Conservation (phyloP, 805 yeast genomes). For the Spathaspora boniae region DNA sequence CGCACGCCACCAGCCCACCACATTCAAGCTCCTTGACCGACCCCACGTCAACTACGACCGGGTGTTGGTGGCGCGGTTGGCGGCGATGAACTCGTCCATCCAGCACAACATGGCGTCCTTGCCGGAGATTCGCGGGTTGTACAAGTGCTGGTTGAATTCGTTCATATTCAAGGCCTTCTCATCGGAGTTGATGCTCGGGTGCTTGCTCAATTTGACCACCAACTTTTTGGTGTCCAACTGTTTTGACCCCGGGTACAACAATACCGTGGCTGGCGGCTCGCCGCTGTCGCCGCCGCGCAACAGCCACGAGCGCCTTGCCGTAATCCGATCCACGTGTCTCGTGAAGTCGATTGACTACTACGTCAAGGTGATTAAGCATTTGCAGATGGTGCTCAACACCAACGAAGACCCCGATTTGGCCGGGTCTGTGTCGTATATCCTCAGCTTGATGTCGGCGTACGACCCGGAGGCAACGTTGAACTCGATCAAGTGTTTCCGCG, state of each 20-base stretch:
- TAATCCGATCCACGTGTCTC: constrained; percentile 18
- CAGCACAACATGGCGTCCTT: constrained; percentile 25
- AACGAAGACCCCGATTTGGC: constrained; percentile 28
- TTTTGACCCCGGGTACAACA: constrained; percentile 6
- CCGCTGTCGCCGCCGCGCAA: no score
- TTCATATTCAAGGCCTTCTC: constrained; percentile 23
- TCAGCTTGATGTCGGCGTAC: constrained; percentile 38
- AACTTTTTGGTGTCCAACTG: constrained; percentile 33
- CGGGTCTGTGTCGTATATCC: constrained; percentile 33
- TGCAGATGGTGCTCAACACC: constrained; percentile 25
- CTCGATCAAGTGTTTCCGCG: constrained; percentile 36
- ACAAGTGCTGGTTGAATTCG: constrained; percentile 31
- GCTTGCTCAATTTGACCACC: constrained; percentile 36
- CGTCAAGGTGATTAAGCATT: constrained; percentile 32
- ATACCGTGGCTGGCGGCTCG: no score
- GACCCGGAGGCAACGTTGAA: constrained; percentile 40
- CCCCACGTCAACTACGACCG: constrained; percentile 5
- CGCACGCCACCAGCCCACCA: no score
- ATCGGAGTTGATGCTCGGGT: constrained; percentile 30
- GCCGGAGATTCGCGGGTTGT: constrained; percentile 25
- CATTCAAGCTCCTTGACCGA: constrained; percentile 4
- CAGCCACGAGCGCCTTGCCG: no score
- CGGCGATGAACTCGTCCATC: constrained; percentile 15
- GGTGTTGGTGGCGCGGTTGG: constrained; percentile 7
- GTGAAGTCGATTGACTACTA: constrained; percentile 34